These are phyloP conservation scores for Tremella mesenterica DNA, from an alignment of 768 basidiomycete species.

Conservation along the genomic window DNA sequence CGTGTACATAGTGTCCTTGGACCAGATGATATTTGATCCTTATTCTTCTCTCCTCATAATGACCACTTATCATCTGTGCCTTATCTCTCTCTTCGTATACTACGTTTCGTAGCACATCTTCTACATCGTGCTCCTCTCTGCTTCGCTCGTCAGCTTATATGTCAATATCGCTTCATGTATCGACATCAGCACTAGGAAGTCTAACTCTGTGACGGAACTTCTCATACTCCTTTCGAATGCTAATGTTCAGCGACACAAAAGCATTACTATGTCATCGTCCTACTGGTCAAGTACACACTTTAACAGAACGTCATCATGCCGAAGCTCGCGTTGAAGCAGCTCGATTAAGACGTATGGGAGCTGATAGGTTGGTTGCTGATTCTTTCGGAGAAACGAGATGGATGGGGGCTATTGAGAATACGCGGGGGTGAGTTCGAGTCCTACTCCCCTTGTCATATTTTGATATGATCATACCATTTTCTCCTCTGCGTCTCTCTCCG, in stretches of 20 bases:
- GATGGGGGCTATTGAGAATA: conserved; percentile 89
- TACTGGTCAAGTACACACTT: conserved; percentile 63
- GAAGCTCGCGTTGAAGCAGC: conserved; percentile 78
- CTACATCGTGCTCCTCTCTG: too few species aligned
- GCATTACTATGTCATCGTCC: conserved; percentile 70
- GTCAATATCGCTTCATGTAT: too few species aligned
- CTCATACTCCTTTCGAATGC: too few species aligned
- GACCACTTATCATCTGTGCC: too few species aligned
- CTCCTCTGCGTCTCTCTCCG: neutral
- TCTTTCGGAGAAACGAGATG: conserved; percentile 87
- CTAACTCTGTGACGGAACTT: too few species aligned
- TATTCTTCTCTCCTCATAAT: too few species aligned
- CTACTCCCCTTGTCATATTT: neutral
- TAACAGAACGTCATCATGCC: conserved; percentile 95
- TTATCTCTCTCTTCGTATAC: too few species aligned
- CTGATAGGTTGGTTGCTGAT: conserved; percentile 70
- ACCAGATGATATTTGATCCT: too few species aligned
- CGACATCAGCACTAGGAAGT: too few species aligned
- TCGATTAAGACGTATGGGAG: conserved; percentile 76
- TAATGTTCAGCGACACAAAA: conserved; percentile 68
- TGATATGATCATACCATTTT: neutral
- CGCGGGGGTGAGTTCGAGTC: conserved; percentile 58
- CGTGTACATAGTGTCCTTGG: too few species aligned
- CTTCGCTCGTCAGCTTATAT: too few species aligned
- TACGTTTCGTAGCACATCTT: too few species aligned